Conservation (phyloP, 2,329 filamentous ascomycete genomes). For the Pezicula rhizophila region DNA sequence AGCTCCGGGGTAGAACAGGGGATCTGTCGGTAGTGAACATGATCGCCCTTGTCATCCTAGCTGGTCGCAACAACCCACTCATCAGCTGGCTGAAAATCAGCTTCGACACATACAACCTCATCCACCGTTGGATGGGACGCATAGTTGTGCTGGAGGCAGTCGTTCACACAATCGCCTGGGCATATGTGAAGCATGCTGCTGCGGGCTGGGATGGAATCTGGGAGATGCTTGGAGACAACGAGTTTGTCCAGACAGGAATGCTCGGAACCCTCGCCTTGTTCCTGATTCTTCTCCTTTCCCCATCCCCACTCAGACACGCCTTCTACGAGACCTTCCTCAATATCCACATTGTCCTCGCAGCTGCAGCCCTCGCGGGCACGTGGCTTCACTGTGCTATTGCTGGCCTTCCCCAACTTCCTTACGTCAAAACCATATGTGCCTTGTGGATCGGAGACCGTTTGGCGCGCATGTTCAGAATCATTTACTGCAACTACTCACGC, state of each 20-base stretch:
- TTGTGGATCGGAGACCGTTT: slow-evolving; percentile 72
- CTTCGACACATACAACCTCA: slow-evolving; percentile 93
- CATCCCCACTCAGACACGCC: slow-evolving; percentile 80
- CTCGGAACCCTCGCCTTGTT: slow-evolving; percentile 56
- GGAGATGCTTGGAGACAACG: slow-evolving; percentile 46
- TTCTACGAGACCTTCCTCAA: slow-evolving; percentile 97
- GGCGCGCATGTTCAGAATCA: slow-evolving; percentile 54
- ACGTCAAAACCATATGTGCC: slow-evolving; percentile 66
- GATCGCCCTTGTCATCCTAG: slow-evolving; percentile 83
- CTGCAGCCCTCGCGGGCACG: slow-evolving; percentile 62
- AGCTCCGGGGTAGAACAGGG: slow-evolving; percentile 80
- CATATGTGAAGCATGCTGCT: slow-evolving; percentile 62
- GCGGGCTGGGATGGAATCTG: slow-evolving; percentile 55
- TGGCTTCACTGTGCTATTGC: slow-evolving; percentile 74
- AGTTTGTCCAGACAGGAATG: slow-evolving; percentile 60
- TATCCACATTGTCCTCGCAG: slow-evolving; percentile 71
- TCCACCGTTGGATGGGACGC: slow-evolving; percentile 78
- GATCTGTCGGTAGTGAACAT: slow-evolving; percentile 83
- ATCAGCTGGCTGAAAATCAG: slow-evolving; percentile 77
- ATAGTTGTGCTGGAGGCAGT: slow-evolving; percentile 65
- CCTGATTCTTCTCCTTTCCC: slow-evolving; percentile 61
- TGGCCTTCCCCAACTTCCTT: slow-evolving; percentile 59
- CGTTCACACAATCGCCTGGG: slow-evolving; percentile 68
- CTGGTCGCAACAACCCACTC: slow-evolving; percentile 87
- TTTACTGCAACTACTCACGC: slow-evolving; percentile 55